Evolutionary conservation across 1,284 basidiomycete genomes (phyloP), one percentile per base, ranked within the genome.

Genomic region (Pseudozyma tsukubaensis): DNA sequence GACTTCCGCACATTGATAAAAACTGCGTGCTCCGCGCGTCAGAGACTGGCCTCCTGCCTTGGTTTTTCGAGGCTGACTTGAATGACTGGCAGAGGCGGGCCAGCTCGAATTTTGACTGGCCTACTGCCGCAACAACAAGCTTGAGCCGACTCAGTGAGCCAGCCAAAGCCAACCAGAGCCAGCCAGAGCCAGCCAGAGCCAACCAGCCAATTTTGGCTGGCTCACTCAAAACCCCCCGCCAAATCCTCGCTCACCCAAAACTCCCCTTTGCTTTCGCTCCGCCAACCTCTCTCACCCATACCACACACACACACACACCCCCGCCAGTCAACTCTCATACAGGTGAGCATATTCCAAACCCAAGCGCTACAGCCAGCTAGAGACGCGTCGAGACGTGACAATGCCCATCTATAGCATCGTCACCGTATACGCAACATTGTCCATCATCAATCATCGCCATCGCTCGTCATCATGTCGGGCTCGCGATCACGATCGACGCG

Each of bases 321-420:
- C 34, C 51, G 16, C 45, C 32, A 42, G 51, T 29, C 50, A n/a
- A n/a, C 48, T 47, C 45, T 47, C 50, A 68, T 42, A 63, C 57
- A 68, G 63, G 65, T 73, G 50, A 73, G 61, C 71, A 68, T 64
- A 68, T 69, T 64, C 45, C 58, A 60, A 61, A 56, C 52, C n/a
- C 57, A 45, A 36, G 53, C 48, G 40, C 57, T 54, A 50, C 57
- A 21, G 42, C 58, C 50, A n/a, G 29, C 43, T 34, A 58, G 40
- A 60, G 64, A 73, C 64, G 66, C 66, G 65, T 69, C 60, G 50
- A 60, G 65, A 69, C 65, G 64, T 65, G 71, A 58, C 47, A 16
- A 50, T 73, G 47, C 50, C 58, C 47, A 37, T 40, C 64, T 36
- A 48, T 60, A 55, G 37, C 42, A 50, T 63, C 53, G 54, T 37